Conservation (phyloP, 108 stramenopile species). For the Cyclotella sp. region DNA sequence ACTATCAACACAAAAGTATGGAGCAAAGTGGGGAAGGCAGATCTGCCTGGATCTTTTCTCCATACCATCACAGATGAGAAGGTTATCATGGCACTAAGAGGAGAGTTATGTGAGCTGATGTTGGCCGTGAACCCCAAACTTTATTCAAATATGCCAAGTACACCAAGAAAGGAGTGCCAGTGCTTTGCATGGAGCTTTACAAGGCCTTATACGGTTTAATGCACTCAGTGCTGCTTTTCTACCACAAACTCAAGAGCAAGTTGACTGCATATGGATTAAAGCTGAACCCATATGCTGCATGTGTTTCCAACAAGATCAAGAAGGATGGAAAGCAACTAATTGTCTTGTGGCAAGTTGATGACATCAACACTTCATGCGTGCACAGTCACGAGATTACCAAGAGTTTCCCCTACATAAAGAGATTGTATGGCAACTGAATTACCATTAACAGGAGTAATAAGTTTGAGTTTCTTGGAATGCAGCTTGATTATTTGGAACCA, state of each 20-base stretch:
- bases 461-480: too few relatives aligned
- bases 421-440: too few relatives aligned
- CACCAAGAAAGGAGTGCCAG: slow-evolving; percentile 11
- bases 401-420: too few relatives aligned
- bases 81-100: slow-evolving; percentile 28
- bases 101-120: slow-evolving; percentile 40
- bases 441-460: too few relatives aligned
- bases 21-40: slow-evolving; percentile 44
- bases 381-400: too few relatives aligned
- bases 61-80: slow-evolving; percentile 50
- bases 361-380: too few relatives aligned
- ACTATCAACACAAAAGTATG: not conserved
- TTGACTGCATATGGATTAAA: slow-evolving; percentile 11
- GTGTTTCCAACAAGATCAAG: slow-evolving; percentile 19
- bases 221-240: slow-evolving; percentile 13
- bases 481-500: too few relatives aligned
- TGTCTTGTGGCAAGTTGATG: too few relatives aligned
- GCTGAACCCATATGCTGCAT: slow-evolving; percentile 29
- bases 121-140: slow-evolving; percentile 17
- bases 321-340: too few relatives aligned
- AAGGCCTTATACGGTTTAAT: slow-evolving; percentile 21
- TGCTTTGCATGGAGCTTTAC: not conserved
- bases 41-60: slow-evolving; percentile 61
- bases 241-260: not conserved
- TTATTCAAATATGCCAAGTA: slow-evolving; percentile 27